Conservation (phyloP, 306 rosid species). For the Fragaria ananassa region DNA sequence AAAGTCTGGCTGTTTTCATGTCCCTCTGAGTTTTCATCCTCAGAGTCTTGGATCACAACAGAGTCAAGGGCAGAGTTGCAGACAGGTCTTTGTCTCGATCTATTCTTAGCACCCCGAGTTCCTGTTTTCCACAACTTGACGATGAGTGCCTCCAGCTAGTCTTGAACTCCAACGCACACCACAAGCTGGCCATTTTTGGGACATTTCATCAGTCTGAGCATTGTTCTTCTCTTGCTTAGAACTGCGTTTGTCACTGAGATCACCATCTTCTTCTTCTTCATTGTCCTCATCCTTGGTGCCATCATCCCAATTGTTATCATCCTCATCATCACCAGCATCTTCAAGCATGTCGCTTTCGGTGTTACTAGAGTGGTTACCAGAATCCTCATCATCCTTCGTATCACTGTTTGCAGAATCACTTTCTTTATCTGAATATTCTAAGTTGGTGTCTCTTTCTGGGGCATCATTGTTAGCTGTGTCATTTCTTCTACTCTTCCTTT, state of each 20-base stretch:
- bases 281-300: slow-evolving; percentile 26
- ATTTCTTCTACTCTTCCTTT: slow-evolving; percentile 22
- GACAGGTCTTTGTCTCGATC: slow-evolving; percentile 74
- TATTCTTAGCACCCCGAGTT: slow-evolving; percentile 50
- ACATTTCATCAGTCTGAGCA: slow-evolving; percentile 6
- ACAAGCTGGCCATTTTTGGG: slow-evolving; percentile 6
- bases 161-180: slow-evolving; percentile 47
- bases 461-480: slow-evolving; percentile 5
- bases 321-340: slow-evolving; percentile 30
- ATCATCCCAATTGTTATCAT: slow-evolving; percentile 29
- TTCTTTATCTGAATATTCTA: slow-evolving; percentile 27
- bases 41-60: slow-evolving; percentile 52
- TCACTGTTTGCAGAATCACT: neutral
- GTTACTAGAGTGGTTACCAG: slow-evolving; percentile 28
- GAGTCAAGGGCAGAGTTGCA: slow-evolving; percentile 63
- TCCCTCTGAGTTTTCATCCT: slow-evolving; percentile 22
- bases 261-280: slow-evolving; percentile 24
- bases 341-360: slow-evolving; percentile 21
- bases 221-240: slow-evolving; percentile 34
- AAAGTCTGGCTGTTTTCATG: neutral
- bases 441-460: slow-evolving; percentile 32
- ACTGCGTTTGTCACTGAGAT: slow-evolving; percentile 20
- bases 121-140: slow-evolving; percentile 39
- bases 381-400: slow-evolving; percentile 9
- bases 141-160: slow-evolving; percentile 40